Base-by-base conservation (phyloP, 352 stramenopile species). In the Stramenopiles sp. region DNA sequence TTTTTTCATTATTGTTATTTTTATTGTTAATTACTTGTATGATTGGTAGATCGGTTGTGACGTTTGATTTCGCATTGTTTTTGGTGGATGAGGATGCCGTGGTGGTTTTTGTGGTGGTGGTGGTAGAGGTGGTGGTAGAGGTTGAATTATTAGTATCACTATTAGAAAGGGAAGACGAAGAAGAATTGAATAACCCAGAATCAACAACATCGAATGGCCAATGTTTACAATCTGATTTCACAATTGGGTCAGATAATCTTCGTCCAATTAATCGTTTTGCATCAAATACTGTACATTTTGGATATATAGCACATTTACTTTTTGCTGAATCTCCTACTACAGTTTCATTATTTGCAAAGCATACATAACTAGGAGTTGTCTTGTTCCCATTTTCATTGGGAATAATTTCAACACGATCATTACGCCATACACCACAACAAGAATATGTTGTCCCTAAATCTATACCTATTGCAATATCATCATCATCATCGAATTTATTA, bases 1-100 rank as follows among this genome's bases (percentile, higher is more conserved):
- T 43, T 86, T 83, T 1, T 95, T 90, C 82, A 93, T 80, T 79
- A 95, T 93, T 77, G 90, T 85, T n/a, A 90, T 89, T 31, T 92
- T 94, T 65, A 84, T 86, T 73, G 78, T 33, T 33, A 87, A 83
- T 6, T 93, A 84, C 74, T 84, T 92, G 86, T 93, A 92, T 4
- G 88, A 87, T 85, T 86, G 92, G n/a, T n/a, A n/a, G n/a, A n/a
- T n/a, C n/a, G n/a, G n/a, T n/a, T n/a, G n/a, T n/a, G n/a, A n/a
- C n/a, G n/a, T n/a, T n/a, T n/a, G n/a, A n/a, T n/a, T n/a, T n/a
- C n/a, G n/a, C n/a, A n/a, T n/a, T n/a, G 84, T 93, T 87, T 81
- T 92, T 93, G 84, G 89, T 93, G 81, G 92, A 87, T 20, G 81
- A 78, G 78, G 91, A 88, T 32, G 91, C 86, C 7, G 82, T 81